Evolutionary conservation across 208 protist species (phyloP).

Genomic region (Trypanosoma avium): DNA sequence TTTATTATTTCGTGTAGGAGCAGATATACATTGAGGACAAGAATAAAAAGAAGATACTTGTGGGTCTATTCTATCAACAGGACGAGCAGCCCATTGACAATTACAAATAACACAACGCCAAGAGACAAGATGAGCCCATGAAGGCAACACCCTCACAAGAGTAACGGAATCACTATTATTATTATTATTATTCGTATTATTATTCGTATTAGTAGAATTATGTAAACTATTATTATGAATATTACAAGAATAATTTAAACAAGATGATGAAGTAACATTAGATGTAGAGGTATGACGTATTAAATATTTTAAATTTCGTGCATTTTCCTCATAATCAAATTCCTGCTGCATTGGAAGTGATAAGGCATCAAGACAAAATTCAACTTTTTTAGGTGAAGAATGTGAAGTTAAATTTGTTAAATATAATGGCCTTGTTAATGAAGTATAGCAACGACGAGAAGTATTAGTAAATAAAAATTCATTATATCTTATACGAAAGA

Average conservation of each 20-base stretch:
- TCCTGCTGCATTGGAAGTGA: constrained; percentile 16
- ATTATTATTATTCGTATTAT: neutral
- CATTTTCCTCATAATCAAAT: constrained; percentile 25
- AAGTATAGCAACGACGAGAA: no score
- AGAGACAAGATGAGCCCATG: constrained; percentile 48
- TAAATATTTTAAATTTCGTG: constrained; percentile 18
- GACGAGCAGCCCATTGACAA: constrained; percentile 52
- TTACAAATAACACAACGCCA: constrained; percentile 56
- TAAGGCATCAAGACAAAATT: constrained; percentile 23
- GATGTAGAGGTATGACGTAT: no score
- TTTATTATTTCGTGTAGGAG: neutral
- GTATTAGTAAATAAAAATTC: no score
- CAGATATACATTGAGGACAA: constrained; percentile 44
- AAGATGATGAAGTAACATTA: no score
- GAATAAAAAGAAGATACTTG: constrained; percentile 45
- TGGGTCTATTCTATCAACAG: constrained; percentile 46
- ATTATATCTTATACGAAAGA: neutral
- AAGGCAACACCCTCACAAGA: constrained; percentile 29
- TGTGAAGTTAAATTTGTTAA: neutral
- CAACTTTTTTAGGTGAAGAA: no score
- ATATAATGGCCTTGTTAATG: neutral
- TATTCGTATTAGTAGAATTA: neutral
- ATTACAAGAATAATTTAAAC: neutral
- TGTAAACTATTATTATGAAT: neutral
- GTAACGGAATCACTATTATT: neutral